Conservation (phyloP, 2,329 filamentous ascomycete genomes). For the Diaporthe caulivora region DNA sequence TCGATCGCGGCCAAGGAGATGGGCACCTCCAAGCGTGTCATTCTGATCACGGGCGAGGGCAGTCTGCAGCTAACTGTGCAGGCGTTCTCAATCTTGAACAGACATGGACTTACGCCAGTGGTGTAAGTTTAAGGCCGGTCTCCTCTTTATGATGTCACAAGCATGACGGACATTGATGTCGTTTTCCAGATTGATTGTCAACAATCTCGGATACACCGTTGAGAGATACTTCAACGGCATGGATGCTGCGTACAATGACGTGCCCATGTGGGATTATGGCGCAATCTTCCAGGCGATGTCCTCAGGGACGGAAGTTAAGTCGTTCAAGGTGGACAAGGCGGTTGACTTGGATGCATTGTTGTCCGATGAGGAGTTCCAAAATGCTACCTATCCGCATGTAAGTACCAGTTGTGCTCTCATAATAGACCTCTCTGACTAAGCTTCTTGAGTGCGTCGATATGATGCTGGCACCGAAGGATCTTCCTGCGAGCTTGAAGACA, state of each 20-base stretch:
- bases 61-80: constrained; percentile 43
- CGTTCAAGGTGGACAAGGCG: constrained; percentile 1
- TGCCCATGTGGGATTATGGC: constrained; percentile 41
- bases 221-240: constrained; percentile 41
- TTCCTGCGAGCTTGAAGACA: neutral
- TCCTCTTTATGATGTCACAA: neutral
- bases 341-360: neutral
- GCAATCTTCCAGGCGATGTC: neutral
- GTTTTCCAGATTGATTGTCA: constrained; percentile 15
- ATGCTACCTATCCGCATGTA: neutral
- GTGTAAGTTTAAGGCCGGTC: constrained; percentile 32
- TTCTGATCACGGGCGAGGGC: constrained; percentile 45
- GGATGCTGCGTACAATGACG: constrained; percentile 39
- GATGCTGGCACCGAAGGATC: neutral
- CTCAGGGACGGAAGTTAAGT: neutral
- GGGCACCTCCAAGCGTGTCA: constrained; percentile 38
- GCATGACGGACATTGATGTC: neutral
- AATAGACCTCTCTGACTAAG: neutral
- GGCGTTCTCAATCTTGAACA: constrained; percentile 39
- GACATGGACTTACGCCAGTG: constrained; percentile 36
- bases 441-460: neutral
- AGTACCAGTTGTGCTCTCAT: neutral
- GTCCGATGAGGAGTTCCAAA: neutral
- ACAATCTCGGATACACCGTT: constrained; percentile 42
- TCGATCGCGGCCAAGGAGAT: constrained; percentile 42